These are phyloP conservation scores for Sporothrix variecibatus DNA, from an alignment of 2,329 filamentous ascomycete genomes.

Conservation along the genomic window DNA sequence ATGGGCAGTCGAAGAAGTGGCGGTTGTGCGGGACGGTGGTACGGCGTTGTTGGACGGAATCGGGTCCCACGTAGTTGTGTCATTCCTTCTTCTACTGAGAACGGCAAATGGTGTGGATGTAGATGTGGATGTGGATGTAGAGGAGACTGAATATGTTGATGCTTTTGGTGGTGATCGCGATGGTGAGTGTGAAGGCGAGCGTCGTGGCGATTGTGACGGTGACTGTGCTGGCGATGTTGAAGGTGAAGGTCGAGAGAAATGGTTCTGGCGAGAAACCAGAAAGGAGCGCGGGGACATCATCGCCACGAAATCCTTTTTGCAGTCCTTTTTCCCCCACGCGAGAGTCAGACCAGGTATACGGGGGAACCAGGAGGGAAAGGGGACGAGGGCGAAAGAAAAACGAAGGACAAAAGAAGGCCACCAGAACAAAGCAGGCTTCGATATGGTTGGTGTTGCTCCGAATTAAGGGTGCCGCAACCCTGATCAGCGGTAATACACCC, in stretches of 20 bases:
- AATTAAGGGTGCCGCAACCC: conserved; percentile 19
- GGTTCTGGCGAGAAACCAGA: conserved; percentile 41
- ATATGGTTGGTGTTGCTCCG: conserved; percentile 8
- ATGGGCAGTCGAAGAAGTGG: neutral
- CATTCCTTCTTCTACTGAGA: conserved; percentile 13
- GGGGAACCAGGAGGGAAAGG: neutral
- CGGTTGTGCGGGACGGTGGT: conserved; percentile 3
- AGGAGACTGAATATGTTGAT: neutral
- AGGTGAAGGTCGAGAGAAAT: conserved; percentile 32
- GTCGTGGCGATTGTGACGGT: conserved; percentile 17
- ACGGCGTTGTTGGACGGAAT: conserved; percentile 15
- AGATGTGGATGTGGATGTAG: neutral
- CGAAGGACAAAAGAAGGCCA: conserved; percentile 9
- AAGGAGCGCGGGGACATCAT: conserved; percentile 47
- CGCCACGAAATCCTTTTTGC: neutral
- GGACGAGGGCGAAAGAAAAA: neutral
- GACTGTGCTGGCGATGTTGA: conserved; percentile 28
- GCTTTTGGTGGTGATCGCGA: neutral
- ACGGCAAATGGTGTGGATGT: neutral
- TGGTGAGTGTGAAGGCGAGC: conserved; percentile 21
- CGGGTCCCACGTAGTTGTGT: conserved; percentile 12
- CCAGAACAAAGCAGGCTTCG: neutral
- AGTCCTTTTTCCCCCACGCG: conserved; percentile 14
- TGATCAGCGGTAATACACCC: conserved; percentile 19
- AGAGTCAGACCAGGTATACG: neutral